Percentiles rank a stretch among this genome's conserved stretches.
Conservation (phyloP, 331 rosid species). For the Malus hybrid region DNA sequence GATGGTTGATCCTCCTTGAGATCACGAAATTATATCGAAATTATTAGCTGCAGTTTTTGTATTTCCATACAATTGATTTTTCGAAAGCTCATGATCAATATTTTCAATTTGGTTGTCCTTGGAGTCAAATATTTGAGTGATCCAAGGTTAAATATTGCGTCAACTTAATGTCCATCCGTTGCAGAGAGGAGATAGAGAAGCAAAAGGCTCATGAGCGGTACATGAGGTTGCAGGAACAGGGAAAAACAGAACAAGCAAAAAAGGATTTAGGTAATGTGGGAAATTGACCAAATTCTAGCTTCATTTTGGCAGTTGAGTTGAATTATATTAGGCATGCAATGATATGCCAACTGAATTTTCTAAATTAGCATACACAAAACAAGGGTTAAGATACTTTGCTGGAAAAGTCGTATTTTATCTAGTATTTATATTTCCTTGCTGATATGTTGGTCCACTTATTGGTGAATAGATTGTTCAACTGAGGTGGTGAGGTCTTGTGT, state of each 20-base stretch:
- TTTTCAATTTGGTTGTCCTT: background rate
- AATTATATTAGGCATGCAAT: background rate
- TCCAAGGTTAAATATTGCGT: background rate
- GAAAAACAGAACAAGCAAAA: constrained; percentile 52
- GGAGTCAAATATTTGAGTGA: background rate
- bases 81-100: background rate
- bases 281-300: background rate
- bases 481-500: background rate
- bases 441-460: background rate
- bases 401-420: background rate
- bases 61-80: background rate
- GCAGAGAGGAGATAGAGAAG: constrained; percentile 60
- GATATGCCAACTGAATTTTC: background rate
- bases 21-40: background rate
- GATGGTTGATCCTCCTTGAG: background rate
- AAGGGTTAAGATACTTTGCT: background rate
- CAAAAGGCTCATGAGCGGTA: constrained; percentile 60
- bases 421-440: background rate
- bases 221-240: constrained; percentile 62
- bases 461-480: background rate
- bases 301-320: background rate
- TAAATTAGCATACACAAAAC: background rate
- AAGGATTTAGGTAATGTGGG: constrained; percentile 47
- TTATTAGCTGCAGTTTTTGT: background rate
- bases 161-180: constrained; percentile 1